Evolutionary conservation across 2,329 filamentous ascomycete species (phyloP).

Genomic region (Cyclaneusma minus): DNA sequence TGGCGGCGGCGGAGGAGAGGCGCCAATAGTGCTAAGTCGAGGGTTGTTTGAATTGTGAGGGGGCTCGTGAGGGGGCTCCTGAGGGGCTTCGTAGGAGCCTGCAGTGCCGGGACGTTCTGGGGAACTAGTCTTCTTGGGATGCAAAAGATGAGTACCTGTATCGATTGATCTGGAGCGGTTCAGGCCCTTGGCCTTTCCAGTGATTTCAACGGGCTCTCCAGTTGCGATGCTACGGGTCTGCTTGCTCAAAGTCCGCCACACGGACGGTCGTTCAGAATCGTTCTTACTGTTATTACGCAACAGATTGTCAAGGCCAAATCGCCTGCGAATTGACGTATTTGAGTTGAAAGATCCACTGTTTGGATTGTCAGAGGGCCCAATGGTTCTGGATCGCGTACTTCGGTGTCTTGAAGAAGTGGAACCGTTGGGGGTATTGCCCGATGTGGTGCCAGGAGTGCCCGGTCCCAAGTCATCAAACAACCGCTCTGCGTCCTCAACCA

Average conservation of each 20-base stretch:
- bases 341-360: constrained; percentile 66
- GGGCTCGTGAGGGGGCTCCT: too few species aligned
- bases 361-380: constrained; percentile 31
- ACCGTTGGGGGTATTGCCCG: constrained; percentile 9
- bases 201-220: constrained; percentile 31
- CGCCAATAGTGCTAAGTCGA: constrained; percentile 16
- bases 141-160: constrained; percentile 36
- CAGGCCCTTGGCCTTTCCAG: constrained; percentile 51
- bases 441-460: constrained; percentile 9
- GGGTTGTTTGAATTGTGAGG: constrained; percentile 3
- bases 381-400: constrained; percentile 12
- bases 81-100: too few species aligned
- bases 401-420: constrained; percentile 11
- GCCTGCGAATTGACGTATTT: constrained; percentile 68
- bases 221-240: constrained; percentile 44
- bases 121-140: constrained; percentile 27
- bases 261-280: constrained; percentile 54
- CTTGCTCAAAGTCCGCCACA: constrained; percentile 84
- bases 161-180: constrained; percentile 68
- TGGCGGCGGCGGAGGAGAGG: constrained; percentile 18
- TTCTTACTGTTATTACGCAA: constrained; percentile 69
- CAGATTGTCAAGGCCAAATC: constrained; percentile 66
- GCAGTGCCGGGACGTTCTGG: constrained; percentile 40
- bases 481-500: constrained; percentile 78
- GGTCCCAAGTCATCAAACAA: constrained; percentile 57